Evolutionary conservation across 164 flowering plant genomes (phyloP), one percentile per base, ranked within the genome.

Genomic region (Magnolia changhungtana): DNA sequence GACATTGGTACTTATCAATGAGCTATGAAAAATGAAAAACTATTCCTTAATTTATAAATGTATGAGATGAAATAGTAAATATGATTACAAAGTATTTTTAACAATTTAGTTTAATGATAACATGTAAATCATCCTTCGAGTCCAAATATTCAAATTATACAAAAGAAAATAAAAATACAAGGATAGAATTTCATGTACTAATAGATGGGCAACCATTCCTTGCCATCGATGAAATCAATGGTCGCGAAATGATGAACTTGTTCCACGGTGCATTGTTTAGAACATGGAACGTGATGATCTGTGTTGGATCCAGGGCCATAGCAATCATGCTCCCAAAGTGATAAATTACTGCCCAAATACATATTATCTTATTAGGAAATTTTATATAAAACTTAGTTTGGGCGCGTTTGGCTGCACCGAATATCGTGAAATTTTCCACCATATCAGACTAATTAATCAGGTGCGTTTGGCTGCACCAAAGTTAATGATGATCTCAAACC

Each of bases 291-390:
- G 0, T 98, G 82, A 0, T 73, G 71, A 2, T 23, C 24, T 3
- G 82, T 0, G 0, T 20, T 76, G 1, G 96, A 63, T 31, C 98
- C 98, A 0, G 98, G 98, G 24, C 98, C 98, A 71, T 85, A 83
- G 84, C 88, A 84, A 1, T 85, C 49, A 74, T 92, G 87, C 84
- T 95, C 98, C 4, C 84, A 96, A 1, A 87, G 90, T 75, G 50
- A 82, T 27, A 93, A 27, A 27, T 92, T 82, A 7, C 98, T 95
- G 88, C 71, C 63, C 50, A 24, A 74, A 50, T 1, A 5, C 19
- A n/a, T 49, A 37, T 29, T 24, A 65, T 65, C 11, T 65, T 65
- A 4, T 16, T 19, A 5, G 27, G 2, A 4, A 65, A n/a, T 0
- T 1, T 21, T 1, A 8, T 19, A 19, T 21, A 37, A 37, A 37